These are phyloP conservation scores for Fusarium sp. DNA, from an alignment of 2,329 filamentous ascomycete genomes.

Conservation along the genomic window DNA sequence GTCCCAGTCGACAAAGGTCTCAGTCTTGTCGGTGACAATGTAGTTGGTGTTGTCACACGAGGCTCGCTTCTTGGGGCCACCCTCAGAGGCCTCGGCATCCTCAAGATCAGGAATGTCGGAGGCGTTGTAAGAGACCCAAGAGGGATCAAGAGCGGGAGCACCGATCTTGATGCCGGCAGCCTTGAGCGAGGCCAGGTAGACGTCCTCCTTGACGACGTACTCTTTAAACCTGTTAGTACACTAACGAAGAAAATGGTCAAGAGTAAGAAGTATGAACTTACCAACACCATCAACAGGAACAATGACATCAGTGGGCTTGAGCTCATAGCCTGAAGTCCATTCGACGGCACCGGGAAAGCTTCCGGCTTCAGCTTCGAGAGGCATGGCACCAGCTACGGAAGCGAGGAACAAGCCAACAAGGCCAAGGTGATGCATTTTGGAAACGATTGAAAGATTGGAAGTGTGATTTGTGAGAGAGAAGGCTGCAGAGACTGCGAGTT, in stretches of 20 bases:
- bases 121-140: not conserved
- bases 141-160: not conserved
- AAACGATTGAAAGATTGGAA: not conserved
- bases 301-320: not conserved
- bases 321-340: not conserved
- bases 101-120: not conserved
- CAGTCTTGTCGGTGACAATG: conserved; percentile 14
- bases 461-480: not conserved
- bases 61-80: not conserved
- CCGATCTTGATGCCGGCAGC: not conserved
- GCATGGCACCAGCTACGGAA: not conserved
- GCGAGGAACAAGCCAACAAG: conserved; percentile 1
- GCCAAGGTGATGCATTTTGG: conserved; percentile 6
- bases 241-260: too few relatives aligned
- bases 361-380: not conserved
- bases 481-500: not conserved
- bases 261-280: not conserved
- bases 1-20: conserved; percentile 22
- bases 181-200: not conserved
- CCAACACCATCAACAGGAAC: not conserved
- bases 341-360: not conserved
- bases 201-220: not conserved
- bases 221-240: not conserved
- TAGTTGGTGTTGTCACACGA: conserved; percentile 4
- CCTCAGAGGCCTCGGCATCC: not conserved